Percentiles rank a stretch among this genome's conserved stretches.
phyloP scores from a whole-genome alignment of 495 filamentous ascomycete genomes.

The Aspergillus leporis region DNA sequence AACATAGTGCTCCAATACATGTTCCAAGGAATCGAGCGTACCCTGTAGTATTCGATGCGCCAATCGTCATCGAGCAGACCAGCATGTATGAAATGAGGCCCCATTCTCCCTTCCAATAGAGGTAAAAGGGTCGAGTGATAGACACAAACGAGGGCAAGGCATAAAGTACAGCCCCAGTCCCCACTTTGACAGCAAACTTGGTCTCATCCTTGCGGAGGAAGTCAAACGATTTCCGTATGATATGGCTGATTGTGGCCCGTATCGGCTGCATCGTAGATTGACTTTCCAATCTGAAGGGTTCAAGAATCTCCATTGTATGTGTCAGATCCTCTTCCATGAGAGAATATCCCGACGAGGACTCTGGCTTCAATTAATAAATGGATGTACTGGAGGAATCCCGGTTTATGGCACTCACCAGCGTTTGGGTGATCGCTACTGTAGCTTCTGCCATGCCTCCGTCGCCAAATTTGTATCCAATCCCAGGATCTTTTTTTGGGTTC shows the following conservation, averaged over 20 bases:
- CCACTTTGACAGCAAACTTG: constrained; percentile 88
- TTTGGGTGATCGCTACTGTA: constrained; percentile 19
- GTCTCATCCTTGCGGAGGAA: constrained; percentile 66
- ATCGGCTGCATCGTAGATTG: constrained; percentile 24
- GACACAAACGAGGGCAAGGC: constrained; percentile 84
- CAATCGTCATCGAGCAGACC: constrained; percentile 97
- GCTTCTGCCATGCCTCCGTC: constrained; percentile 20
- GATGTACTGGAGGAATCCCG: not conserved
- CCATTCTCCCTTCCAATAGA: constrained; percentile 95
- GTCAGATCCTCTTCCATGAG: not conserved
- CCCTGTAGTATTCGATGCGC: constrained; percentile 90
- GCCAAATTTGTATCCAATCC: constrained; percentile 88
- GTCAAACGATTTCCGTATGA: constrained; percentile 57
- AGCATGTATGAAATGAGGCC: constrained; percentile 96
- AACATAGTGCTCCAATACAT: constrained; percentile 72
- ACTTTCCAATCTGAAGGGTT: constrained; percentile 2
- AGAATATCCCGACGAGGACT: not conserved
- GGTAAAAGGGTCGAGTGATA: constrained; percentile 73
- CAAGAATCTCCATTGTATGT: not conserved
- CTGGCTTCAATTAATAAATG: not conserved
- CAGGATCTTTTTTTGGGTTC: constrained; percentile 62
- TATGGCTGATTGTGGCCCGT: constrained; percentile 40
- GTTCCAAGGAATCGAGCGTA: constrained; percentile 84
- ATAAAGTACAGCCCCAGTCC: constrained; percentile 81
- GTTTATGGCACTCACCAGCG: not conserved